Percentiles rank a stretch among this genome's conserved stretches.
Evolutionary conservation across 2,329 filamentous ascomycete species (phyloP).

Genomic region (Domatiomyces catenatus): DNA sequence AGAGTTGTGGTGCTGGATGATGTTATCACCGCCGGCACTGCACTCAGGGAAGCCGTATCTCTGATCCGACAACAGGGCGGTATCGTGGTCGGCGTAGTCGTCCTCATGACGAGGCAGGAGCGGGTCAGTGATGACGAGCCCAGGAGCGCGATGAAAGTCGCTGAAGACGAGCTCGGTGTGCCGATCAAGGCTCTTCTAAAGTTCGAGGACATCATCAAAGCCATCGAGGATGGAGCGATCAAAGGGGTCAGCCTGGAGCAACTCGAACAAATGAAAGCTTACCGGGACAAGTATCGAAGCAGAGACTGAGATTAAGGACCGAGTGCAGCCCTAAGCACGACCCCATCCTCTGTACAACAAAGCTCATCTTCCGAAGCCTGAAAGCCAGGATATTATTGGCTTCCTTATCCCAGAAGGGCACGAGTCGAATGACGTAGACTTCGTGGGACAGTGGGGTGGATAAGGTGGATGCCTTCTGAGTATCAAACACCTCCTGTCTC

Average conservation of each 20-base stretch:
- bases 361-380: no score
- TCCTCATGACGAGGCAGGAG: constrained; percentile 63
- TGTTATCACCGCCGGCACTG: constrained; percentile 89
- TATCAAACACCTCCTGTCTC: no score
- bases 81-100: constrained; percentile 68
- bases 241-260: constrained; percentile 47
- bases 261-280: constrained; percentile 55
- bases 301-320: constrained; percentile 17
- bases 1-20: constrained; percentile 84
- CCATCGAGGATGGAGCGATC: constrained; percentile 34
- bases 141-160: constrained; percentile 71
- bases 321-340: background rate
- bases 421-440: no score
- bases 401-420: no score
- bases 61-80: constrained; percentile 81
- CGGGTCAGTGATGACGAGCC: constrained; percentile 49
- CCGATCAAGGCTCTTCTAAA: constrained; percentile 73
- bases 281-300: constrained; percentile 39
- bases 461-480: no score
- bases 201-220: constrained; percentile 65
- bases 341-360: no score
- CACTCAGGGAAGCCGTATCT: constrained; percentile 78
- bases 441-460: no score
- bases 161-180: constrained; percentile 67
- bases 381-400: no score